Conservation (phyloP, 208 protist species). For the Eutreptiella sp. region DNA sequence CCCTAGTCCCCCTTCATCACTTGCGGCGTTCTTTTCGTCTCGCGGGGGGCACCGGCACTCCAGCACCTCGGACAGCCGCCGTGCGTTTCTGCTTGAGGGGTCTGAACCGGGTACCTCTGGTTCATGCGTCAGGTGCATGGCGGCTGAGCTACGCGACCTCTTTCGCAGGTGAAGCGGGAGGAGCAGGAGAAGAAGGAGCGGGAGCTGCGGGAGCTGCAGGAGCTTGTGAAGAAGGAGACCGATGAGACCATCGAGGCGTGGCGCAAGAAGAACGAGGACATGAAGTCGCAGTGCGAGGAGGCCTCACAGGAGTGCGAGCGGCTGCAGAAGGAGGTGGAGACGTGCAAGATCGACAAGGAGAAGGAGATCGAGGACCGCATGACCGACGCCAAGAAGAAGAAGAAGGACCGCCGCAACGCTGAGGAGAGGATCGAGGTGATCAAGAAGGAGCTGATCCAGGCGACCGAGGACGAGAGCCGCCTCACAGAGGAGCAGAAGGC, state of each 20-base stretch:
- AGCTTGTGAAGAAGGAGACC: constrained; percentile 70
- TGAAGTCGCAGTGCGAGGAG: constrained; percentile 65
- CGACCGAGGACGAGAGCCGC: constrained; percentile 27
- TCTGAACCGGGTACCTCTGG: no score
- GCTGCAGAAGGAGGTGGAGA: neutral
- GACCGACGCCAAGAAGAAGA: constrained; percentile 65
- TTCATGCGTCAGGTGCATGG: no score
- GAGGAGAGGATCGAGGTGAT: constrained; percentile 46
- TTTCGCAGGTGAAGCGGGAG: constrained; percentile 38
- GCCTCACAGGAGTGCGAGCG: neutral
- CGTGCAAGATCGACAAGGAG: constrained; percentile 43
- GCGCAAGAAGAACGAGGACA: constrained; percentile 51
- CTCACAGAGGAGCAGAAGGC: constrained; percentile 23
- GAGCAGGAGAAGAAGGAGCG: constrained; percentile 41
- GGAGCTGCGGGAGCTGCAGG: constrained; percentile 61
- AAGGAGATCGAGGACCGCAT: constrained; percentile 46
- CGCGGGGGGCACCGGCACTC: no score
- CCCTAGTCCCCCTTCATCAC: no score
- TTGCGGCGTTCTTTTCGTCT: no score
- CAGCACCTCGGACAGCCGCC: no score
- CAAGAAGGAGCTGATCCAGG: constrained; percentile 32
- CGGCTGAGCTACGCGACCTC: no score
- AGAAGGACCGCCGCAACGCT: constrained; percentile 62
- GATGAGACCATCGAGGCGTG: constrained; percentile 42
- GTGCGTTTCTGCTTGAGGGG: no score